Conservation (phyloP, 345 rosid species). For the Camelina neglecta region DNA sequence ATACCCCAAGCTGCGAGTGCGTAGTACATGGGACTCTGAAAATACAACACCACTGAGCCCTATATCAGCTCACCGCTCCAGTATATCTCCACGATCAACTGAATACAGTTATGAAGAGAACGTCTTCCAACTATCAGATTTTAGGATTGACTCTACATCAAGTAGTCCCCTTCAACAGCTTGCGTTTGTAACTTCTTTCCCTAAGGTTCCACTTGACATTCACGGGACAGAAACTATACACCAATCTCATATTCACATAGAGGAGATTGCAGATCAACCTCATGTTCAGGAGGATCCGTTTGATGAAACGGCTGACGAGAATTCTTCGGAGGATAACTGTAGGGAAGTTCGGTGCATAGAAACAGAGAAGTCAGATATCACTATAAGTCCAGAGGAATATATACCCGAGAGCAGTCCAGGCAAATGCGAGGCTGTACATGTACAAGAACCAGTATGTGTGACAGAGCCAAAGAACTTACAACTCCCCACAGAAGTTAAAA, state of each 20-base stretch:
- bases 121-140: constrained; percentile 55
- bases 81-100: constrained; percentile 60
- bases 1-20: constrained; percentile 70
- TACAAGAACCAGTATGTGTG: constrained; percentile 36
- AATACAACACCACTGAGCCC: constrained; percentile 48
- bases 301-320: constrained; percentile 45
- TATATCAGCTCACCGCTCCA: constrained; percentile 49
- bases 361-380: constrained; percentile 49
- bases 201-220: constrained; percentile 20
- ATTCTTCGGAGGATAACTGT: constrained; percentile 52
- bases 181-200: constrained; percentile 38
- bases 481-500: constrained; percentile 17
- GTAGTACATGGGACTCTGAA: constrained; percentile 63
- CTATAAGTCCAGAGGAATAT: constrained; percentile 40
- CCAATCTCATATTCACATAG: constrained; percentile 35
- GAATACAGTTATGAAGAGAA: constrained; percentile 64
- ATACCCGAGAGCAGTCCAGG: constrained; percentile 43
- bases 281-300: constrained; percentile 41
- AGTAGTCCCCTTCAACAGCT: constrained; percentile 45
- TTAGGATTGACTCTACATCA: constrained; percentile 49
- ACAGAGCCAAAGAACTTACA: constrained; percentile 24
- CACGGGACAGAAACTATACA: constrained; percentile 25
- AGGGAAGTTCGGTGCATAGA: constrained; percentile 69
- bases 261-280: constrained; percentile 46
- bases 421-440: constrained; percentile 37